These are phyloP conservation scores for Sugiyamaella xylanicola DNA, from an alignment of 1,139 yeast species.

Conservation along the genomic window DNA sequence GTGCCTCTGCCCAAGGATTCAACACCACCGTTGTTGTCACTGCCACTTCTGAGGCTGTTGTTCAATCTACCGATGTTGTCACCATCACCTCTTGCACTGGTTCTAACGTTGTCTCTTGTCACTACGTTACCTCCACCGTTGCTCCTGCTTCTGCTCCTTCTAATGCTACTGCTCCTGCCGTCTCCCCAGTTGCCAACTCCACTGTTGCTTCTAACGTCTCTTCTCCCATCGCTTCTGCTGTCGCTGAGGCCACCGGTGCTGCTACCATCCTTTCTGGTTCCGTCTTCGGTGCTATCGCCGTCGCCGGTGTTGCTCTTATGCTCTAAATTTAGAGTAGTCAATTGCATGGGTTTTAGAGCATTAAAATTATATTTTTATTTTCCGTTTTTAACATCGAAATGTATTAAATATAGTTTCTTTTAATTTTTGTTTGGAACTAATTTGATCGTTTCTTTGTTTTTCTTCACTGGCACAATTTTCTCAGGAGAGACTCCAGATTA, in stretches of 20 bases:
- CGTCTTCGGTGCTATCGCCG: constrained; percentile 27
- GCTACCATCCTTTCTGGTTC: constrained; percentile 19
- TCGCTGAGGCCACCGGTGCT: constrained; percentile 19
- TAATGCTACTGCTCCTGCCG: constrained; percentile 25
- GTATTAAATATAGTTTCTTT: constrained; percentile 14
- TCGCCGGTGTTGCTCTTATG: constrained; percentile 29
- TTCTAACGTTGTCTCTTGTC: constrained; percentile 33
- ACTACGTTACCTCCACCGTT: constrained; percentile 29
- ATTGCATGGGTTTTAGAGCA: constrained; percentile 15
- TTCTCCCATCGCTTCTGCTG: constrained; percentile 29
- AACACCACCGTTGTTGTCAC: constrained; percentile 20
- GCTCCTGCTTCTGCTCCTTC: constrained; percentile 22
- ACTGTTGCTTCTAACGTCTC: constrained; percentile 28
- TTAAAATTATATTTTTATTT: constrained; percentile 6
- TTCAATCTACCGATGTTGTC: constrained; percentile 27
- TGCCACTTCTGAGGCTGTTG: constrained; percentile 25
- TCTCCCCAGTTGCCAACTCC: constrained; percentile 17
- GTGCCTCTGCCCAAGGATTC: constrained; percentile 22
- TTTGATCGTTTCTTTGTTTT: constrained; percentile 8
- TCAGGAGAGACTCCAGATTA: constrained; percentile 15
- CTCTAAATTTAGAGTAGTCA: constrained; percentile 20
- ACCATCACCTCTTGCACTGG: constrained; percentile 33
- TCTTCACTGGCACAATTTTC: not conserved
- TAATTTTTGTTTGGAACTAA: not conserved
- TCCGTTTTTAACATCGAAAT: constrained; percentile 6